Evolutionary conservation across 2,329 filamentous ascomycete genomes (phyloP).

Genomic region (Gyromitra esculenta): DNA sequence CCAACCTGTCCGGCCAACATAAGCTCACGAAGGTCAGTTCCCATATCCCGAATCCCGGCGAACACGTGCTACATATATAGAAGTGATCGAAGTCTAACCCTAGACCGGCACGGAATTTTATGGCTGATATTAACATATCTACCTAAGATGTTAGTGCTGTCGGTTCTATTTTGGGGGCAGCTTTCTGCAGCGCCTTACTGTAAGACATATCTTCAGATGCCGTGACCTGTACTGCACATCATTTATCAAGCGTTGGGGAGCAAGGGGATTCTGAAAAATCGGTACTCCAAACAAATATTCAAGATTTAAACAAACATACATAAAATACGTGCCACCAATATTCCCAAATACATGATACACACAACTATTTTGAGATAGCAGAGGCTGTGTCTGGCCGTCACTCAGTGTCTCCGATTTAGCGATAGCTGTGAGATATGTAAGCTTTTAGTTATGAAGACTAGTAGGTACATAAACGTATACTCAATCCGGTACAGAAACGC

Average conservation of each 20-base stretch:
- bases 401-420: background rate
- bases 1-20: background rate
- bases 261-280: background rate
- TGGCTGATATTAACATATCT: background rate
- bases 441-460: background rate
- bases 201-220: background rate
- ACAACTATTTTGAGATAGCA: background rate
- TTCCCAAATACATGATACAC: background rate
- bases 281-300: background rate
- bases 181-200: background rate
- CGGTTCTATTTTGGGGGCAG: background rate
- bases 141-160: background rate
- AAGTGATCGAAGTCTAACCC: background rate
- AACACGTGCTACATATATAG: background rate
- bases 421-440: background rate
- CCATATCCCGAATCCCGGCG: background rate
- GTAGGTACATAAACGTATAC: background rate
- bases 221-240: background rate
- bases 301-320: background rate
- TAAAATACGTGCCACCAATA: background rate
- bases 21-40: background rate
- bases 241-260: background rate
- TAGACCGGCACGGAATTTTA: background rate
- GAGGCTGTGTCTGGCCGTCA: background rate
- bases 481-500: background rate